Percentiles rank a stretch among this genome's conserved stretches.
Conservation (phyloP, 768 basidiomycete species). For the Mycena pura region DNA sequence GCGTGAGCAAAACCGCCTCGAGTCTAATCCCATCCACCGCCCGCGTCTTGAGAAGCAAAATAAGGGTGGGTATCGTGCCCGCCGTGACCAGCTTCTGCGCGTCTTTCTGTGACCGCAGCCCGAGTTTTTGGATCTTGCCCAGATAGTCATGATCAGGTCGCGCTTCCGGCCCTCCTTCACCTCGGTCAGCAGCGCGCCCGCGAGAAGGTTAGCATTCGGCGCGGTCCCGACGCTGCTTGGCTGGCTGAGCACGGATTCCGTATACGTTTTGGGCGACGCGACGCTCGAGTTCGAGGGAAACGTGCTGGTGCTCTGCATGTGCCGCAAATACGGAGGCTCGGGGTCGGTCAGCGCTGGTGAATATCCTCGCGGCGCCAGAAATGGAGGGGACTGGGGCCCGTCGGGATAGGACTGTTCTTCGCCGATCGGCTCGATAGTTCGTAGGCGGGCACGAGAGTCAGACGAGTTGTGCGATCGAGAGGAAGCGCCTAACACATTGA, state of each 20-base stretch:
- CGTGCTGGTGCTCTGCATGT: conserved; percentile 7
- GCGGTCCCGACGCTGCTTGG: conserved; percentile 10
- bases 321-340: neutral
- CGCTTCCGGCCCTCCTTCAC: conserved; percentile 29
- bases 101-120: conserved; percentile 31
- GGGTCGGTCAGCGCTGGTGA: neutral
- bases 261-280: neutral
- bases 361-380: conserved; percentile 6
- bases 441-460: conserved; percentile 3
- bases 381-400: neutral
- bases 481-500: conserved; percentile 8
- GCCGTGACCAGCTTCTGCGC: conserved; percentile 37
- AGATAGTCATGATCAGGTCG: conserved; percentile 31
- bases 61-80: conserved; percentile 30
- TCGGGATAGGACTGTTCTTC: conserved; percentile 14
- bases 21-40: conserved; percentile 32
- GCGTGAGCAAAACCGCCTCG: conserved; percentile 29
- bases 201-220: conserved; percentile 32
- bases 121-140: conserved; percentile 28
- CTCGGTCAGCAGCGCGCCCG: conserved; percentile 33
- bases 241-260: conserved; percentile 22
- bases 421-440: conserved; percentile 13
- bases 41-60: conserved; percentile 32
- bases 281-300: conserved; percentile 2
- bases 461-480: conserved; percentile 22